Percentiles rank a stretch among this genome's conserved stretches.
Conservation (phyloP, 1,284 basidiomycete genomes). For the Trichosporon faecale region DNA sequence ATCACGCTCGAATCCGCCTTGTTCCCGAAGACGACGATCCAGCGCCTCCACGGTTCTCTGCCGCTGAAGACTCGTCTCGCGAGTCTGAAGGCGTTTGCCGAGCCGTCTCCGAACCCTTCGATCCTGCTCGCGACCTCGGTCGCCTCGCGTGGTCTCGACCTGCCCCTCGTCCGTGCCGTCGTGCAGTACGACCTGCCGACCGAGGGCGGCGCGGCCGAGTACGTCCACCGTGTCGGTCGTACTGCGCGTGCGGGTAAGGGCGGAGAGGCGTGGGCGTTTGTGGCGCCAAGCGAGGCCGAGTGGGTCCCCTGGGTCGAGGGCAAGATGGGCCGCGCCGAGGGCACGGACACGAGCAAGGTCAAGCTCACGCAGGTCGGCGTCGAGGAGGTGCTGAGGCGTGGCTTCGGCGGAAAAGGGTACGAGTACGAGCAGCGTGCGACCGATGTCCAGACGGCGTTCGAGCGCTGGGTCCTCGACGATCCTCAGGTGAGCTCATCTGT, state of each 20-base stretch:
- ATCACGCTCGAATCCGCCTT: slow-evolving; percentile 67
- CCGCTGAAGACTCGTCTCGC: slow-evolving; percentile 75
- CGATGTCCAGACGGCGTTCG: slow-evolving; percentile 90
- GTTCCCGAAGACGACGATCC: slow-evolving; percentile 76
- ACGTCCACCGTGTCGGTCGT: slow-evolving; percentile 93
- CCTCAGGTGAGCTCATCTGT: too few relatives aligned
- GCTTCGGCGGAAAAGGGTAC: slow-evolving; percentile 75
- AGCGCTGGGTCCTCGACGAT: slow-evolving; percentile 80
- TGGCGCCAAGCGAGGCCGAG: slow-evolving; percentile 73
- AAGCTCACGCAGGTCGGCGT: slow-evolving; percentile 62
- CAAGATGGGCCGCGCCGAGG: slow-evolving; percentile 60
- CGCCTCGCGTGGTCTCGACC: slow-evolving; percentile 93
- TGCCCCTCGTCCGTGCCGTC: slow-evolving; percentile 90
- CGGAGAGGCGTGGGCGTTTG: slow-evolving; percentile 88
- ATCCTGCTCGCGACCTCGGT: slow-evolving; percentile 94
- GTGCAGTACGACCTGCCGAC: slow-evolving; percentile 97
- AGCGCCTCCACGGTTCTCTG: slow-evolving; percentile 91
- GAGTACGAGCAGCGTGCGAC: slow-evolving; percentile 91
- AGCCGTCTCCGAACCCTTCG: slow-evolving; percentile 54
- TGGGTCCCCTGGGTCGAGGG: slow-evolving; percentile 86
- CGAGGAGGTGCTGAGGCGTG: slow-evolving; percentile 69
- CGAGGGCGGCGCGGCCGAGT: slow-evolving; percentile 93
- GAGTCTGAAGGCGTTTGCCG: slow-evolving; percentile 77
- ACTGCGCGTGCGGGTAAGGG: slow-evolving; percentile 89
- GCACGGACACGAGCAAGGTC: slow-evolving; percentile 51